Percentiles rank a stretch among this genome's conserved stretches.
These are phyloP conservation scores for Thalassiosira hispida DNA, from an alignment of 352 stramenopile species.

Conservation along the genomic window DNA sequence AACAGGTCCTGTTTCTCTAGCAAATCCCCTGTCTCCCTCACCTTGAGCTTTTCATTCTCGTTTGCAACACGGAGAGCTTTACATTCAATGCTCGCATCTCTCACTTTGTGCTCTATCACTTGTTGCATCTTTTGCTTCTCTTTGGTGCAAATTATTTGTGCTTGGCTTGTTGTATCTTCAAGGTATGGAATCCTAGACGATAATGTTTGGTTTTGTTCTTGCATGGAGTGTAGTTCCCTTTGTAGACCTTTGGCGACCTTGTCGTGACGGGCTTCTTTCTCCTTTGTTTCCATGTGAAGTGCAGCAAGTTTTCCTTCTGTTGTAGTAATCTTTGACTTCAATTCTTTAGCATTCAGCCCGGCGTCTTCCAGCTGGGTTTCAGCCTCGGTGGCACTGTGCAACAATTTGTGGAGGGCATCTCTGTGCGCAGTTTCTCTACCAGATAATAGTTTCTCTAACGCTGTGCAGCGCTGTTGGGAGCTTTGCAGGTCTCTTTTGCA, in stretches of 20 bases:
- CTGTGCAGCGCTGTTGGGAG: slow-evolving; percentile 26
- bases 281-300: slow-evolving; percentile 24
- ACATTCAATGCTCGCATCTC: slow-evolving; percentile 16
- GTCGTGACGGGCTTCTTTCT: slow-evolving; percentile 1
- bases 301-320: slow-evolving; percentile 15
- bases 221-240: slow-evolving; percentile 1
- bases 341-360: slow-evolving; percentile 19
- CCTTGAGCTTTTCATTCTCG: slow-evolving; percentile 21
- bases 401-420: slow-evolving; percentile 16
- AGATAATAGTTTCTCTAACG: slow-evolving; percentile 18
- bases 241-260: slow-evolving; percentile 24
- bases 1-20: slow-evolving; percentile 10
- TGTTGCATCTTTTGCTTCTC: slow-evolving; percentile 33
- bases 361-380: slow-evolving; percentile 23
- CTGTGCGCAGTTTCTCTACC: slow-evolving; percentile 19
- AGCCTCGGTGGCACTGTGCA: slow-evolving; percentile 12
- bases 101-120: slow-evolving; percentile 22
- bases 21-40: slow-evolving; percentile 6
- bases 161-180: slow-evolving; percentile 13
- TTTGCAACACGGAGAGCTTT: slow-evolving; percentile 18
- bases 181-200: slow-evolving; percentile 19
- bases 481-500: slow-evolving; percentile 39
- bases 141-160: slow-evolving; percentile 3
- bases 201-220: slow-evolving; percentile 27
- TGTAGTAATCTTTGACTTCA: slow-evolving; percentile 9